A percentile compares a stretch with the other conserved stretches of the same genome.
Evolutionary conservation across 2,329 filamentous ascomycete genomes (phyloP).

Genomic region (Hymenoscyphus scutula): DNA sequence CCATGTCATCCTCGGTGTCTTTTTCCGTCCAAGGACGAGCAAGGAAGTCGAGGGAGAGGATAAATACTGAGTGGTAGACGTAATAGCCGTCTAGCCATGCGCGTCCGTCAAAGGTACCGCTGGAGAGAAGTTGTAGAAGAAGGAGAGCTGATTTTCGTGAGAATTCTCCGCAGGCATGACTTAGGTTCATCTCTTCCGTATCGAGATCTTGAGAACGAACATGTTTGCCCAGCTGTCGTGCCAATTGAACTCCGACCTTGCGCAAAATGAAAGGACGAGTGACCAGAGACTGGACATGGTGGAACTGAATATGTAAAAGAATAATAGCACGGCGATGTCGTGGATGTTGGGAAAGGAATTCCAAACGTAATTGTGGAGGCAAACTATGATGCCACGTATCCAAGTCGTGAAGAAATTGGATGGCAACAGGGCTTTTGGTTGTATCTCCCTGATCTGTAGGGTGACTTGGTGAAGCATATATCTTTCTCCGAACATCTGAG

Average conservation of each 20-base stretch:
- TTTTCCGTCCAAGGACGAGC: slow-evolving; percentile 31
- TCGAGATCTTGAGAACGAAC: slow-evolving; percentile 30
- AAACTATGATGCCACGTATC: slow-evolving; percentile 32
- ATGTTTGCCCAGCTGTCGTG: slow-evolving; percentile 29
- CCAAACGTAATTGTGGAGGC: slow-evolving; percentile 27
- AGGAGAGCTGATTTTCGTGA: slow-evolving; percentile 27
- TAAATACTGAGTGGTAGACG: slow-evolving; percentile 33
- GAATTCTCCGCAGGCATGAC: slow-evolving; percentile 28
- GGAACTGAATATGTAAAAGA: slow-evolving; percentile 33
- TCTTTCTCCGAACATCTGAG: slow-evolving; percentile 30
- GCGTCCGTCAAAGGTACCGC: slow-evolving; percentile 30
- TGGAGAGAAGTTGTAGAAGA: slow-evolving; percentile 27
- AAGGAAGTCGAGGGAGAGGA: slow-evolving; percentile 34
- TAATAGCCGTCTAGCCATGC: slow-evolving; percentile 35
- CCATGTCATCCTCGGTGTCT: slow-evolving; percentile 30
- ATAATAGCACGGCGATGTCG: slow-evolving; percentile 31
- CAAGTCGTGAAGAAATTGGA: slow-evolving; percentile 28
- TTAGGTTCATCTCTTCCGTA: slow-evolving; percentile 29
- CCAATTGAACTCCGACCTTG: slow-evolving; percentile 32
- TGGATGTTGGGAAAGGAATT: slow-evolving; percentile 19
- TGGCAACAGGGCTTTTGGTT: slow-evolving; percentile 24
- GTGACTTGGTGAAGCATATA: slow-evolving; percentile 28
- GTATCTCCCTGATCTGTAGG: slow-evolving; percentile 23
- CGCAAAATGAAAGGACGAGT: slow-evolving; percentile 32
- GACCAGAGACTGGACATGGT: slow-evolving; percentile 32